Percentiles rank a stretch among this genome's conserved stretches.
Evolutionary conservation across 73 alveolate genomes (phyloP).

Genomic region (Paramecium caudatum): DNA sequence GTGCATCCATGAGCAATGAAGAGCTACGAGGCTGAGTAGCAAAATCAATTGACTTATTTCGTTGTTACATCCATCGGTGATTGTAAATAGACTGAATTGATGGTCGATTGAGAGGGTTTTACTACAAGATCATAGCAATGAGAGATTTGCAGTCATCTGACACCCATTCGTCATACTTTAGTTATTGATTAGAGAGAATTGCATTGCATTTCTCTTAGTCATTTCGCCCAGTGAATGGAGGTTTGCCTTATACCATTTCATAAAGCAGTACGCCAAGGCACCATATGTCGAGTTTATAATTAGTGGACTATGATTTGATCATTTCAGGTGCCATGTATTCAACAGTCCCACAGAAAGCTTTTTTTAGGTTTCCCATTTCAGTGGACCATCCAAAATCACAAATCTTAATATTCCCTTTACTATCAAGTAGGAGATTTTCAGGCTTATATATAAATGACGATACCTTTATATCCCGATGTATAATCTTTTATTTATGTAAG

Average conservation of each 20-base stretch:
- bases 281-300: constrained; percentile 73
- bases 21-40: neutral
- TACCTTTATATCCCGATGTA: constrained; percentile 74
- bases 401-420: constrained; percentile 78
- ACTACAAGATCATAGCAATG: constrained; percentile 26
- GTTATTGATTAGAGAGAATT: constrained; percentile 8
- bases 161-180: constrained; percentile 24
- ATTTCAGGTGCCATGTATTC: constrained; percentile 88
- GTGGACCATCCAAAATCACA: constrained; percentile 92
- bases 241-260: constrained; percentile 78
- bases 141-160: constrained; percentile 35
- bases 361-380: constrained; percentile 71
- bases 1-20: neutral
- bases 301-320: constrained; percentile 60
- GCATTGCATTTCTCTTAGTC: constrained; percentile 54
- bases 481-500: constrained; percentile 70
- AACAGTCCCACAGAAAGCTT: constrained; percentile 82
- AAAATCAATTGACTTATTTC: neutral
- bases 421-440: constrained; percentile 78
- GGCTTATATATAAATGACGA: constrained; percentile 45
- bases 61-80: constrained; percentile 52
- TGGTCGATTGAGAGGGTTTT: constrained; percentile 69
- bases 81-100: constrained; percentile 30
- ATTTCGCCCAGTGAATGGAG: constrained; percentile 76
- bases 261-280: constrained; percentile 76